Evolutionary conservation across 1,284 basidiomycete species (phyloP), one percentile per base, ranked within the genome.

Genomic region (Irpex sp.): DNA sequence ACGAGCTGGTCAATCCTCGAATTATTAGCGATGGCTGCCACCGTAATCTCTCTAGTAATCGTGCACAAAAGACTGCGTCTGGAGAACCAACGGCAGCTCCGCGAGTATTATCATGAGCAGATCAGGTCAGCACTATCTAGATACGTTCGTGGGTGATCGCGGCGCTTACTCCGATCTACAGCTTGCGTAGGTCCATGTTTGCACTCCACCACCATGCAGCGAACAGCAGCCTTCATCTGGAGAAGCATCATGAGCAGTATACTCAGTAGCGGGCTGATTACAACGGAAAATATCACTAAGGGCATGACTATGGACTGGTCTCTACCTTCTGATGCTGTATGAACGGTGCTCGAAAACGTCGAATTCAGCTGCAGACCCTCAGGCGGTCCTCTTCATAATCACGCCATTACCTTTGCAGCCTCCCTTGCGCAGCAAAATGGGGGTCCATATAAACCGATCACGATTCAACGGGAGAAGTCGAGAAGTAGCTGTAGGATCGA

Each of bases 61-160:
- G 65, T 82, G n/a, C 83, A 87, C 70, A 80, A 79, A 48, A 79
- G 84, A 4, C 76, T 82, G 55, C 81, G 82, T 5, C 71, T 79
- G 21, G 70, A 73, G 47, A 75, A 75, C 4, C 80, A 82, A 63
- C 75, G 76, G 56, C 81, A 84, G 65, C 70, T 86, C 37, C 73
- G 79, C 49, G 81, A 83, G 38, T 87, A 86, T 68, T 86, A 84
- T 65, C 74, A 80, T 44, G 84, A 87, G 67, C 85, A 87, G 68
- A 76, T 81, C 21, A 80, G 77, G 83, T 85, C 57, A 6, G 72
- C 67, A 8, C 5, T 15, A 3, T 37, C 15, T 49, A 34, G 31
- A 34, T 34, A 34, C 31, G 31, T 34, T 34, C 31, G 31, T 34
- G 31, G 31, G 5, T 34, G 31, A 34, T 34, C 31, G 31, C 31